Conservation (phyloP, 2,329 filamentous ascomycete species). For the Aspergillus oerlinghausenensis region DNA sequence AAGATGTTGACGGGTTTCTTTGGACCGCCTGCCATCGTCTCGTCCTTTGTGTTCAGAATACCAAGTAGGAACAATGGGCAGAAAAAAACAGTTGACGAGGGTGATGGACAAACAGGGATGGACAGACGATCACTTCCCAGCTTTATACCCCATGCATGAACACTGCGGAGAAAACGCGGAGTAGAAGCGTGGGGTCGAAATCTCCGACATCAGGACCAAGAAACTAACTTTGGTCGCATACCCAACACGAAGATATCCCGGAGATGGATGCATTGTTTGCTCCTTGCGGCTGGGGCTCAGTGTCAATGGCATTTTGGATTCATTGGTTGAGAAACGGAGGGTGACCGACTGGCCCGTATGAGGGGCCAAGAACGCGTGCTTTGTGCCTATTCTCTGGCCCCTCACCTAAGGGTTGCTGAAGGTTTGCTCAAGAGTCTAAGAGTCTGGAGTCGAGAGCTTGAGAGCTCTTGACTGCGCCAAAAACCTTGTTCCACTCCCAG, state of each 20-base stretch:
- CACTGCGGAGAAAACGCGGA: neutral
- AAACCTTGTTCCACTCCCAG: neutral
- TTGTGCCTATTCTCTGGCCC: neutral
- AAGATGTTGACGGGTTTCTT: conserved; percentile 50
- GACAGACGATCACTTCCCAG: neutral
- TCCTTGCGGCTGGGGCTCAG: neutral
- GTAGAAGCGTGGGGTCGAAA: neutral
- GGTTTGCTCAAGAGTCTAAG: neutral
- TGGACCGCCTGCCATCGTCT: conserved; percentile 41
- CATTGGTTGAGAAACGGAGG: neutral
- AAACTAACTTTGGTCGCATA: neutral
- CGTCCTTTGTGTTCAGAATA: neutral
- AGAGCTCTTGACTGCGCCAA: neutral
- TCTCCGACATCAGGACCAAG: neutral
- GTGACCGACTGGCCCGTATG: neutral
- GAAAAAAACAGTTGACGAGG: neutral
- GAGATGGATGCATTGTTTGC: neutral
- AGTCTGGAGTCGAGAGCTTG: neutral
- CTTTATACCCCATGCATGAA: neutral
- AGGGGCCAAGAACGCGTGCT: neutral
- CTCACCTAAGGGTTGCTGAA: neutral
- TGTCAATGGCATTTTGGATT: neutral
- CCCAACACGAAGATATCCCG: neutral
- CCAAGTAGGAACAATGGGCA: neutral
- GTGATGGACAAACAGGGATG: neutral